phyloP scores from a whole-genome alignment of 345 rosid genomes.

The Euphorbia tirucalli region DNA sequence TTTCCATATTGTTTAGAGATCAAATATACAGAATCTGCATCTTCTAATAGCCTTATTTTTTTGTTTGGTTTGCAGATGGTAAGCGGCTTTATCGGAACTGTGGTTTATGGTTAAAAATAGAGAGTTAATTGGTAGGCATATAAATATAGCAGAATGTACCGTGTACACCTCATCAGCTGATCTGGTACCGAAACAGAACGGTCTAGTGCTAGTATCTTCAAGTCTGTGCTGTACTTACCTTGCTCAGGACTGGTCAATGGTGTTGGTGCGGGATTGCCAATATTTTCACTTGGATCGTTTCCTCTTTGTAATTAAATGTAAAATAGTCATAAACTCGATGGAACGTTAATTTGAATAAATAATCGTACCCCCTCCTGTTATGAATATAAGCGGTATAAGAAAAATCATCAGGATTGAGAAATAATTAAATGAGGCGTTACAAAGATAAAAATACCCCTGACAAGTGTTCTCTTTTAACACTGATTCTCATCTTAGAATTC shows the following conservation, averaged over 20 bases:
- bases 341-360: too few relatives aligned
- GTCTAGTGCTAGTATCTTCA: not conserved
- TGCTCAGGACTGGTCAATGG: not conserved
- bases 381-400: too few relatives aligned
- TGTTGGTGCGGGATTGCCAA: not conserved
- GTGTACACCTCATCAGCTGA: not conserved
- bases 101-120: not conserved
- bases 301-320: not conserved
- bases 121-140: not conserved
- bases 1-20: not conserved
- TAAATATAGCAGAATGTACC: not conserved
- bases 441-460: too few relatives aligned
- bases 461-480: too few relatives aligned
- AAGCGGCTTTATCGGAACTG: conserved; percentile 1
- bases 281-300: not conserved
- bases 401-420: too few relatives aligned
- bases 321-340: too few relatives aligned
- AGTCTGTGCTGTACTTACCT: not conserved
- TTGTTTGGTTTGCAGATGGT: not conserved
- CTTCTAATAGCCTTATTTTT: not conserved
- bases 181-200: not conserved
- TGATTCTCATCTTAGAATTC: too few relatives aligned
- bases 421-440: too few relatives aligned
- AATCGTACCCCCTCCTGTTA: too few relatives aligned
- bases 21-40: not conserved